Conservation (phyloP, 345 rosid genomes). For the Pistacia vera region DNA sequence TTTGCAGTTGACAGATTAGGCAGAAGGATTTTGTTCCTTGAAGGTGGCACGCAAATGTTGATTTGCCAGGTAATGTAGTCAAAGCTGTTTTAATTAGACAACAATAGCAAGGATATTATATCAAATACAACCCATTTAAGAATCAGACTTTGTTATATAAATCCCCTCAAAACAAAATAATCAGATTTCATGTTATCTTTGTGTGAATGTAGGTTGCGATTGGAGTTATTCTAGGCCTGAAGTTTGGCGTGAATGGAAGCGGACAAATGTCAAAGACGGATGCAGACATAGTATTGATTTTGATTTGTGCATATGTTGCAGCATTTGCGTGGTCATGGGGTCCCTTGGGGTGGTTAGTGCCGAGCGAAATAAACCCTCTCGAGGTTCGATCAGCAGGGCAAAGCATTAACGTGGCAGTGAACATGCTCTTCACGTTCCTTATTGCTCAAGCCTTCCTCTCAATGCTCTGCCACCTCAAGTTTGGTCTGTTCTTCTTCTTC, state of each 20-base stretch:
- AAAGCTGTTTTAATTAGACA: no score
- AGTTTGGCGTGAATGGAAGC: conserved; percentile 33
- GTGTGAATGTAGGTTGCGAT: conserved; percentile 14
- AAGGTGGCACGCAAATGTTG: conserved; percentile 77
- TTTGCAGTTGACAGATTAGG: conserved; percentile 61
- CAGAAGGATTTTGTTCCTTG: conserved; percentile 61
- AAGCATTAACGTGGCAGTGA: conserved; percentile 48
- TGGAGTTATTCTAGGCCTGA: conserved; percentile 30
- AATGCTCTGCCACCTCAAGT: conserved; percentile 59
- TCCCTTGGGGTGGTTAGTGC: conserved; percentile 62
- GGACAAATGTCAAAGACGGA: conserved; percentile 22
- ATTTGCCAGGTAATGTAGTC: conserved; percentile 55
- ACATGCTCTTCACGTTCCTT: conserved; percentile 60
- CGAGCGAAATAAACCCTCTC: conserved; percentile 51
- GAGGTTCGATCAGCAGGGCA: conserved; percentile 57
- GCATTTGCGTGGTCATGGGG: conserved; percentile 76
- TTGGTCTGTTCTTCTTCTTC: conserved; percentile 59
- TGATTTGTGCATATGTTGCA: conserved; percentile 47
- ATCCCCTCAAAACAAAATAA: no score
- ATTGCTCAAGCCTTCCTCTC: conserved; percentile 53
- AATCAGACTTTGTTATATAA: no score
- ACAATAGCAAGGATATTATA: no score
- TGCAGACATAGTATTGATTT: conserved; percentile 31
- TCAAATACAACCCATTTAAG: no score
- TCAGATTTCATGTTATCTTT: neutral